Evolutionary conservation across 148 eudicot species (phyloP), one percentile per base, ranked within the genome.

Genomic region (Rhododendron ferrugineum): DNA sequence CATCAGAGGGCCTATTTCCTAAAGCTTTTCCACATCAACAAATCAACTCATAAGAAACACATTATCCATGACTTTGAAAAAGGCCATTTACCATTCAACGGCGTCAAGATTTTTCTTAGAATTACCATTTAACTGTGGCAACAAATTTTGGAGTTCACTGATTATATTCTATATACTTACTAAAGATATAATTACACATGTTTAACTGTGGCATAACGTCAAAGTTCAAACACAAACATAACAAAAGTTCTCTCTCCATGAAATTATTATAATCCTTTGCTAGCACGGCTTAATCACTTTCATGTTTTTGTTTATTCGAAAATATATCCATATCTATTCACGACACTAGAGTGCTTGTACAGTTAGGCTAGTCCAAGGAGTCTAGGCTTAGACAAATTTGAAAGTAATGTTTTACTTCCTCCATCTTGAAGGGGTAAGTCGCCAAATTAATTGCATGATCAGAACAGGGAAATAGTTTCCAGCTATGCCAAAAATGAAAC

Each of bases 311-410:
- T n/a, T 22, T 5, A 11, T 11, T 6, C 34, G n/a, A 6, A 44
- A 37, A 28, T 20, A 36, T 20, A 64, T 26, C 36, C 32, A 79
- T 79, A 79, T 10, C 42, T 79, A 47, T 47, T 52, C n/a, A 4
- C 49, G 30, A 6, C 20, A 34, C 13, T 32, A 5, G 23, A 1
- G 16, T 46, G 50, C 15, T 47, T 0, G 37, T 30, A 82, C 16
- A 14, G 2, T 20, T 8, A 68, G 14, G 76, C 76, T 30, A 60
- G 50, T 79, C 20, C 64, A 79, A 34, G 18, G 42, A 52, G 82
- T 49, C 66, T 42, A 81, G 84, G 76, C 47, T 54, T 26, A 40
- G 56, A 32, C 40, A 64, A 76, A 83, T 64, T 28, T 78, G 73
- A 82, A 26, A 26, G 68, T 50, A 14, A 42, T 32, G 20, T 81